Conservation (phyloP, 352 stramenopile genomes). For the Pythium vanterpoolii region DNA sequence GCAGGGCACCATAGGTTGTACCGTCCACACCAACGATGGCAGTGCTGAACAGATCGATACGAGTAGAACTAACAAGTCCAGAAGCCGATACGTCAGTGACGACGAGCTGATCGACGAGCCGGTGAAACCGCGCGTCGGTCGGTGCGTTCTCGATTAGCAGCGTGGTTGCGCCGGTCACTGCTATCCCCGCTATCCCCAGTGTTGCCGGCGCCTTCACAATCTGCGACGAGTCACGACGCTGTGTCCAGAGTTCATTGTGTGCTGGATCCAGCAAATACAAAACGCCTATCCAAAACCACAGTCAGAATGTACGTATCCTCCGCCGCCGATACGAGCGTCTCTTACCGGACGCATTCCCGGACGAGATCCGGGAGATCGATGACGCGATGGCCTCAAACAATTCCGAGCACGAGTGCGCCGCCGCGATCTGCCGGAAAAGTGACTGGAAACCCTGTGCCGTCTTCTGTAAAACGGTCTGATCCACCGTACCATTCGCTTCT, state of each 20-base stretch:
- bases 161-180: constrained; percentile 34
- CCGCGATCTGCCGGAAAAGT: constrained; percentile 44
- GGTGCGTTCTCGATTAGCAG: constrained; percentile 38
- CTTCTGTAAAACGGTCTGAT: background rate
- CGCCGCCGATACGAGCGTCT: background rate
- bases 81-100: constrained; percentile 22
- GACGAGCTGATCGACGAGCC: constrained; percentile 61
- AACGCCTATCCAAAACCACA: constrained; percentile 24
- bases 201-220: constrained; percentile 42
- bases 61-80: background rate
- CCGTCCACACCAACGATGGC: constrained; percentile 43
- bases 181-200: constrained; percentile 52
- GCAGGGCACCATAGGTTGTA: constrained; percentile 47
- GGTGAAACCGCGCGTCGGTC: constrained; percentile 52
- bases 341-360: constrained; percentile 32
- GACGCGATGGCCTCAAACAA: constrained; percentile 40
- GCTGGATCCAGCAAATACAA: constrained; percentile 62
- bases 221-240: constrained; percentile 35
- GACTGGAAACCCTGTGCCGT: constrained; percentile 28
- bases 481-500: background rate
- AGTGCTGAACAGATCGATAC: constrained; percentile 36
- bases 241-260: constrained; percentile 66
- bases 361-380: constrained; percentile 39
- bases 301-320: background rate
- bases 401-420: constrained; percentile 32